Base-by-base conservation (phyloP, 768 basidiomycete species). In the Chiua virens region DNA sequence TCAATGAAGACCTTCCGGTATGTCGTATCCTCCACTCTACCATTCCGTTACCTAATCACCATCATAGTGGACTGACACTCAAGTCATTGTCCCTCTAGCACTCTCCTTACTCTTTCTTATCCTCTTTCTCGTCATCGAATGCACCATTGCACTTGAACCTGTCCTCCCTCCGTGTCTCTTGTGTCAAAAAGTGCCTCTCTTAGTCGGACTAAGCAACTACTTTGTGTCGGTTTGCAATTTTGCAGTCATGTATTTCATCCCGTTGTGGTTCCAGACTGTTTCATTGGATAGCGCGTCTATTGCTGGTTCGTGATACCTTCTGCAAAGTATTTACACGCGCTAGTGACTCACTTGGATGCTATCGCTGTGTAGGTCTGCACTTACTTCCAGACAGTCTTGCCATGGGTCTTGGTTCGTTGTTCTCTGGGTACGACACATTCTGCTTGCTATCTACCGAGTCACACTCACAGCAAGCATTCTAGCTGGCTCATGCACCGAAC, bases 201-300 rank as follows among this genome's bases (percentile, higher is more conserved):
- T 92, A 1, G 80, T 89, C 17, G 85, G 85, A 3, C 66, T 75
- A 45, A 87, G 82, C 60, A 89, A 88, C 60, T 85, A 83, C 60
- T 76, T 88, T 20, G 88, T 90, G 11, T 79, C 87, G 5, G 74
- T 77, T 2, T 89, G 87, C 65, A 92, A 89, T 62, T 86, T 91
- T 42, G 73, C 83, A 1, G 76, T 89, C 56, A 87, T 79, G 63
- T 92, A 87, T 65, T 89, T 85, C 66, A 79, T 83, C 64, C 89
- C 89, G 4, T 79, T 86, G 64, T 91, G 87, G 86, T 91, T 90
- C 64, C 86, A 91, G 65, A 89, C 85, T 0, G 89, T 91, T 3
- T 73, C 80, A 63, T 61, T 88, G 35, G 80, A 84, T 14, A 85
- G 75, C 40, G 84, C 87, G 20, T 81, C 85, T 10, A 82, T 76